These are phyloP conservation scores for Teunomyces stri DNA, from an alignment of 805 yeast species.

Conservation along the genomic window DNA sequence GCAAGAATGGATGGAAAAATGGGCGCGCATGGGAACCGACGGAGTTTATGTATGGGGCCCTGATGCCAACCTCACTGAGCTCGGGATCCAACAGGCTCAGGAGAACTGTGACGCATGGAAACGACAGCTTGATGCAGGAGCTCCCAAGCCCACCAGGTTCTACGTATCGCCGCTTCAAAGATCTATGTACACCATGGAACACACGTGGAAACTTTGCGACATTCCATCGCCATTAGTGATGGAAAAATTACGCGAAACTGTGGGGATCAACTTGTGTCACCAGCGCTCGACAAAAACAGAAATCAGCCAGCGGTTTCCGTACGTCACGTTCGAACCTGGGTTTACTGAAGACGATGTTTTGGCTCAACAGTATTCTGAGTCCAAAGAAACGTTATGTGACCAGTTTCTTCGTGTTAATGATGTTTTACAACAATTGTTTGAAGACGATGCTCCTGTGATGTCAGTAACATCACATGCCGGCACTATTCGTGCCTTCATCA, in stretches of 20 bases:
- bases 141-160: conserved; percentile 22
- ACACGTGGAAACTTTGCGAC: conserved; percentile 20
- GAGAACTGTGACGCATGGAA: conserved; percentile 22
- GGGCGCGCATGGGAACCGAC: conserved; percentile 22
- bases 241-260: conserved; percentile 24
- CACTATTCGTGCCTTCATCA: conserved; percentile 23
- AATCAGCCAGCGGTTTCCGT: conserved; percentile 14
- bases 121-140: conserved; percentile 17
- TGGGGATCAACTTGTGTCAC: conserved; percentile 25
- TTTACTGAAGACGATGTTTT: conserved; percentile 21
- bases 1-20: conserved; percentile 21
- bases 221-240: conserved; percentile 17
- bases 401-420: conserved; percentile 20
- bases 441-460: conserved; percentile 13
- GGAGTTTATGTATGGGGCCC: conserved; percentile 25
- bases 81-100: conserved; percentile 23
- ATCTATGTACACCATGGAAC: conserved; percentile 19
- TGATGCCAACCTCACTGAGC: conserved; percentile 23
- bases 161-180: conserved; percentile 27
- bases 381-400: conserved; percentile 16
- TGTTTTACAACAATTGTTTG: conserved; percentile 21
- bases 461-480: conserved; percentile 28
- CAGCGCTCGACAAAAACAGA: conserved; percentile 17
- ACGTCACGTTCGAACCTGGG: conserved; percentile 17
- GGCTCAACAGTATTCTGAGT: conserved; percentile 5